Conservation (phyloP, 2,329 filamentous ascomycete species). For the Epichloe baconii region DNA sequence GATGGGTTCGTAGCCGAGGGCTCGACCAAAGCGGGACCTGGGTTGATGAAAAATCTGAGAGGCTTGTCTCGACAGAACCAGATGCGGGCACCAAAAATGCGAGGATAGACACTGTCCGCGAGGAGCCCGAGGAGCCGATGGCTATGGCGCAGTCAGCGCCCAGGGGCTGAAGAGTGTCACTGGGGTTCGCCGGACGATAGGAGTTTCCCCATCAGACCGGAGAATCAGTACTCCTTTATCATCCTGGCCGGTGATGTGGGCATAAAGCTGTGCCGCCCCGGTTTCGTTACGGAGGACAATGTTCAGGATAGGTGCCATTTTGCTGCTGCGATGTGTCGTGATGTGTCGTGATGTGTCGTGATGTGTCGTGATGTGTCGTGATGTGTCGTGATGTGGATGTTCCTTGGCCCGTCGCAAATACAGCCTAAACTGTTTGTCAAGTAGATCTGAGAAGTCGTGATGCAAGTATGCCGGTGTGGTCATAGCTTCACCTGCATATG, state of each 20-base stretch:
- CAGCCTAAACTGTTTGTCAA: too few species aligned
- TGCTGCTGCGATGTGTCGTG: neutral
- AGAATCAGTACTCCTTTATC: constrained; percentile 49
- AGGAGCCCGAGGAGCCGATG: constrained; percentile 47
- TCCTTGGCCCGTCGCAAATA: too few species aligned
- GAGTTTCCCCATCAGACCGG: constrained; percentile 49
- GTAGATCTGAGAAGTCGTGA: neutral
- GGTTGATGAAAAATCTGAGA: constrained; percentile 58
- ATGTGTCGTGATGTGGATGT: neutral
- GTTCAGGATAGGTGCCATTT: constrained; percentile 26
- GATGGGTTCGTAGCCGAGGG: constrained; percentile 55
- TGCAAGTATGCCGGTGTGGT: neutral
- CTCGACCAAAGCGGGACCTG: constrained; percentile 59
- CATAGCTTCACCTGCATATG: too few species aligned
- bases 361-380: too few species aligned
- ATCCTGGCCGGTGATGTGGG: constrained; percentile 54
- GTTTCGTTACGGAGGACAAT: constrained; percentile 56
- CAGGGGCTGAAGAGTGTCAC: constrained; percentile 35
- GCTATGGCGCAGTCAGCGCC: constrained; percentile 47
- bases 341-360: neutral
- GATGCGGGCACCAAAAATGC: constrained; percentile 56
- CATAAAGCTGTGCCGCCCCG: constrained; percentile 41
- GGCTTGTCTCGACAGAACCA: constrained; percentile 53
- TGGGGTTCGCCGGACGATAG: constrained; percentile 51
- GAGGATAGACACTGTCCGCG: constrained; percentile 49